Evolutionary conservation across 805 yeast species (phyloP), one percentile per base, ranked within the genome.

Genomic region (Candida silvatica): DNA sequence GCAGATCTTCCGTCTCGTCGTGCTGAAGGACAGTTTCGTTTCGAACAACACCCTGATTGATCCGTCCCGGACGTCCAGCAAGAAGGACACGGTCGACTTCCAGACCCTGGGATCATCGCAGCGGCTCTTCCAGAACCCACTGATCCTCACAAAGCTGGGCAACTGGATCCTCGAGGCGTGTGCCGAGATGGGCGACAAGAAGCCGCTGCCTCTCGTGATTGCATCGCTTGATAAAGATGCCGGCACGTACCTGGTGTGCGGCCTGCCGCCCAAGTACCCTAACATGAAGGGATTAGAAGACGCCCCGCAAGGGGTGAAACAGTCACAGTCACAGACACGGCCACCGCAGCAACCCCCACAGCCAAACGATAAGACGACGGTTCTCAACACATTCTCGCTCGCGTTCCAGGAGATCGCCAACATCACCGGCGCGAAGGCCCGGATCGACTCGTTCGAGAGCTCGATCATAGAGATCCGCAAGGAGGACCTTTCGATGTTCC

Each of bases 371-470:
- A 61, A 60, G 18, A 66, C 67, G 22, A 69, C 77, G 1, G 58
- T 77, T 24, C 60, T 80, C 34, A 90, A 92, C 52, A 79, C 85
- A 6, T 92, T 92, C 52, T 88, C 95, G 31, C 74, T 80, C 38
- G 95, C 95, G 24, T 92, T 92, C 56, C 96, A 86, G 55, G 81
- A 80, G 44, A 84, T 88, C 19, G 92, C 97, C 1, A 69, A 67
- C 30, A 73, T 74, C 16, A 82, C 95, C 5, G 90, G 87, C 28
- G 96, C 97, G 3, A 77, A 82, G 46, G 87, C 87, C 15, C 71
- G 90, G 48, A 82, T 92, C 42, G 97, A 92, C 55, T 86, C 95
- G 50, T 92, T 92, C 59, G 97, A 92, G 54, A 83, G 94, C 43
- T 77, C 97, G 3, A 84, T 92, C 17, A 86, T 92, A 29, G 97